Percentiles rank a stretch among this genome's conserved stretches.
These are phyloP conservation scores for Macrolepiota fuliginosa DNA, from an alignment of 768 basidiomycete genomes.

Conservation along the genomic window DNA sequence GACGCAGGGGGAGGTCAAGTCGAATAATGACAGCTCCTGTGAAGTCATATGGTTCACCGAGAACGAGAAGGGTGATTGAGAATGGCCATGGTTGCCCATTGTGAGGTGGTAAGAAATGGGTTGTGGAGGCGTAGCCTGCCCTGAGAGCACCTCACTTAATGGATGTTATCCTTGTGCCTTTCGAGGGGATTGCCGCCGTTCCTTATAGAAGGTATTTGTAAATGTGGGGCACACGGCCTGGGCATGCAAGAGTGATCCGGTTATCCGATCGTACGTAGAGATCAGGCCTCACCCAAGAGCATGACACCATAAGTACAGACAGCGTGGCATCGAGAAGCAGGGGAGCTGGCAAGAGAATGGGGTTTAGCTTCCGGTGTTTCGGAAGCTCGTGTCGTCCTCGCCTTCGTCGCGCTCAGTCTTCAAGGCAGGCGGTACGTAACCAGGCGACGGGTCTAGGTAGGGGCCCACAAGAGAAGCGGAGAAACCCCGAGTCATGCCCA, in stretches of 20 bases:
- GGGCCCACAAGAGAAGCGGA: too few species aligned
- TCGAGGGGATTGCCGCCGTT: neutral
- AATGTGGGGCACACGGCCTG: neutral
- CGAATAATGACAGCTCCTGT: neutral
- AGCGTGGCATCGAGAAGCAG: neutral
- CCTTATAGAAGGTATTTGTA: neutral
- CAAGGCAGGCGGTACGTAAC: too few species aligned
- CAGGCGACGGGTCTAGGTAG: too few species aligned
- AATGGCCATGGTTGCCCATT: neutral
- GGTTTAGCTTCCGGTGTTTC: neutral
- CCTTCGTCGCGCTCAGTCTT: neutral
- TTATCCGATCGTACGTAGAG: neutral
- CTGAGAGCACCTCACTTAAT: neutral
- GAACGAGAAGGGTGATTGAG: neutral
- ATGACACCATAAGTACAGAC: neutral
- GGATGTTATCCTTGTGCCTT: neutral
- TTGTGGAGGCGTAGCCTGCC: neutral
- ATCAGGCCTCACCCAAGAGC: neutral
- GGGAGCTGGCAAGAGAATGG: neutral
- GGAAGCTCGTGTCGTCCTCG: neutral
- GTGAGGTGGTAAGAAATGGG: neutral
- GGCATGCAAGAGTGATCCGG: neutral
- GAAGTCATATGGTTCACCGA: neutral
- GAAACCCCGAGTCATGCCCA: too few species aligned
- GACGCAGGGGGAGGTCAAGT: constrained; percentile 5